Evolutionary conservation across 768 basidiomycete genomes (phyloP), one percentile per base, ranked within the genome.

Genomic region (Steccherinum ochraceum): DNA sequence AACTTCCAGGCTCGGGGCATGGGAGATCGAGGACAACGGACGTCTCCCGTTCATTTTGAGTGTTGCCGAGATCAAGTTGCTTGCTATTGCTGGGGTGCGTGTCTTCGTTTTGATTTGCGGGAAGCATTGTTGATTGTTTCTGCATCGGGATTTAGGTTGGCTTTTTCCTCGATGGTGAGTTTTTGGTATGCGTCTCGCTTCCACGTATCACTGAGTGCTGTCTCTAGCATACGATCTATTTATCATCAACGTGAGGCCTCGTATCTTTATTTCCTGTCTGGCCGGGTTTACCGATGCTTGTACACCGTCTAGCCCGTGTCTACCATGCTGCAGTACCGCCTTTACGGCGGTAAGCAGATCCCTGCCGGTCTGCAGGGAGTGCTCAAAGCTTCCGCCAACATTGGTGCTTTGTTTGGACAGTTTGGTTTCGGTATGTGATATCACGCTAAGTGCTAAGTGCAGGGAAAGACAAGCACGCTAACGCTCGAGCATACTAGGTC

Each of bases 351-450:
- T 2, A 50, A 60, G 0, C 56, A 62, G 21, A 74, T 85, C 12
- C 84, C 84, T 0, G 51, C 71, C 0, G 73, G 76, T 49, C 70
- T 83, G 4, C 69, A 83, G 62, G 84, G 84, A 18, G 71, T 85
- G 49, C 53, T 86, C 59, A 83, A 86, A 58, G 83, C 84, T 3
- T 66, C 72, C 3, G 83, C 85, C 2, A 86, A 86, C 64, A 86
- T 87, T 40, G 84, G 83, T 1, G 79, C 78, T 54, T 83, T 87
- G 55, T 77, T 86, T 46, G 84, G 81, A 45, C 84, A 85, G 66
- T 79, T 85, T 56, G 60, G 58, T 1, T 85, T 84, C 52, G 83
- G 82, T 35, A 35, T 16, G 30, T 16, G 16, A 7, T 35, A n/a
- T n/a, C n/a, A n/a, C n/a, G n/a, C n/a, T n/a, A n/a, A n/a, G n/a